Base-by-base conservation (phyloP, 1,139 yeast genomes). In the Candida labiduridarum region DNA sequence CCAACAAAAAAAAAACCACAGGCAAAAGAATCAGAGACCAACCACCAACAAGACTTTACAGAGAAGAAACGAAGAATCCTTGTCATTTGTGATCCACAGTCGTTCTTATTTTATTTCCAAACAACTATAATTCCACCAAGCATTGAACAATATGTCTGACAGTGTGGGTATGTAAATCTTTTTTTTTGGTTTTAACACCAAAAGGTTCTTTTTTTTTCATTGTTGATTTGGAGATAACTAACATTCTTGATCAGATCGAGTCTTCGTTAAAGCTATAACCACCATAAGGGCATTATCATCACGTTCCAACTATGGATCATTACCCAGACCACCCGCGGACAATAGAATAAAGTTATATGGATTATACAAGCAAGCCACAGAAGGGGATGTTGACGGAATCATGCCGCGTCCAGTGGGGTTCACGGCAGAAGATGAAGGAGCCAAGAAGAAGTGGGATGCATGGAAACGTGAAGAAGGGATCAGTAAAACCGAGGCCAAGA, bases 301-400 rank as follows among this genome's bases (percentile, higher is more conserved):
- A 6, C 75, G 88, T 46, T 78, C 87, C 14, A 84, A 84, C 49
- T 79, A 84, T 49, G 86, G 87, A n/a, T 76, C 88, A 8, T 71
- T 88, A 44, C 89, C 95, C 0, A 78, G 92, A 44, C 96, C 96
- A 0, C 92, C 96, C 0, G 83, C 89, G 1, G 88, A 85, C 49
- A 82, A 78, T 53, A 68, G 96, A 31, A 83, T 87, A 51, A 79
- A 78, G 52, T 74, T 89, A 8, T 89, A 89, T 64, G 96, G 96
- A 0, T 75, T 89, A 47, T 89, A 89, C 68, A 89, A 89, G 61
- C 96, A 89, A 63, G 92, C 96, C 2, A 88, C 95, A 4, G 96
- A 88, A 66, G 96, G 96, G 2, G 83, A 89, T 63, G 90, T 87
- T 4, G 82, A 80, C 45, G 85, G 86, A 1, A 74, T 85, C 27